Evolutionary conservation across 1,284 basidiomycete species (phyloP).

Genomic region (Takashimella koratensis): DNA sequence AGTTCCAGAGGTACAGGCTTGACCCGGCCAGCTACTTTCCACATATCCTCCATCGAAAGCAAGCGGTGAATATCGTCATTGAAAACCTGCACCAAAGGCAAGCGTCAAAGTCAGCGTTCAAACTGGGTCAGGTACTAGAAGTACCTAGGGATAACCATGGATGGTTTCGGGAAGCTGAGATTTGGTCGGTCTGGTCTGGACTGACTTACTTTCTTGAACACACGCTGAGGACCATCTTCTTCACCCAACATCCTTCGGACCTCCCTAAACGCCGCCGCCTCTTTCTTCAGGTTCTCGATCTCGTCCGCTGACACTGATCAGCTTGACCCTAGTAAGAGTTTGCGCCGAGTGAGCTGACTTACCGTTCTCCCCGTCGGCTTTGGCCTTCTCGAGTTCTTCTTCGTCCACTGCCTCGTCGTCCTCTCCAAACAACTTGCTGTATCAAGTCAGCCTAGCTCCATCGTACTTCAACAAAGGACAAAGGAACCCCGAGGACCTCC

Average conservation of each 20-base stretch:
- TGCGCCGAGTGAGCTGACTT: slow-evolving; percentile 42
- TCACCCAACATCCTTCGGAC: slow-evolving; percentile 58
- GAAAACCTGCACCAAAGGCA: slow-evolving; percentile 63
- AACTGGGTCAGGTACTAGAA: background rate
- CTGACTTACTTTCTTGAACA: slow-evolving; percentile 78
- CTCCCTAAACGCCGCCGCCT: slow-evolving; percentile 79
- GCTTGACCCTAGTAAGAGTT: slow-evolving; percentile 1
- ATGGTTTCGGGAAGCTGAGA: fast-evolving
- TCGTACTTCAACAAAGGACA: too few relatives aligned
- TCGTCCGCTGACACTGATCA: slow-evolving; percentile 63
- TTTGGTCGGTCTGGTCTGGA: too few relatives aligned
- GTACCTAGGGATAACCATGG: background rate
- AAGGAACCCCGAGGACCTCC: too few relatives aligned
- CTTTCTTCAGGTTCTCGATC: slow-evolving; percentile 82
- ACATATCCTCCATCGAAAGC: slow-evolving; percentile 96
- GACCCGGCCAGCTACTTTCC: slow-evolving; percentile 67
- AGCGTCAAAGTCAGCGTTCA: background rate
- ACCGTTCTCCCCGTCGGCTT: slow-evolving; percentile 69
- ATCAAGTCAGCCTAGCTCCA: too few relatives aligned
- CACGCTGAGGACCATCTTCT: slow-evolving; percentile 62
- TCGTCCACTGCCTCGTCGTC: slow-evolving; percentile 59
- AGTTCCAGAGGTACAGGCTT: slow-evolving; percentile 82
- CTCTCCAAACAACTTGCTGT: slow-evolving; percentile 88
- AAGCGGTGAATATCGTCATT: slow-evolving; percentile 81
- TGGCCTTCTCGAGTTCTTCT: slow-evolving; percentile 51